Conservation (phyloP, 2,329 filamentous ascomycete species). For the Diaporthe sp. region DNA sequence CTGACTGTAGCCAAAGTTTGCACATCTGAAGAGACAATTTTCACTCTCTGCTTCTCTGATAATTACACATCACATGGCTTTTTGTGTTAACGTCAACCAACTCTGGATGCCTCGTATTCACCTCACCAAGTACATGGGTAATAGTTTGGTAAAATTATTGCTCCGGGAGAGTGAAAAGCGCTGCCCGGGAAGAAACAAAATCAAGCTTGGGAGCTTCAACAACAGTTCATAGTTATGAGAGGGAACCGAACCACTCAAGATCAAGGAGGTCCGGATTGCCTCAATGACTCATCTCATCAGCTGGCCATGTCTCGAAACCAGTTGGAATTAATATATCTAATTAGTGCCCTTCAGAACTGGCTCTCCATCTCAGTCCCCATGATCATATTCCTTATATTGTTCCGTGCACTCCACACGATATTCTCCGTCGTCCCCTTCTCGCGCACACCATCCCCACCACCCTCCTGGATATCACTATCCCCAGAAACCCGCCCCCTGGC, state of each 20-base stretch:
- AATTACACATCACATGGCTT: neutral
- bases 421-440: conserved; percentile 49
- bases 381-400: conserved; percentile 49
- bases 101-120: neutral
- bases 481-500: conserved; percentile 45
- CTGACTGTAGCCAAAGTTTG: neutral
- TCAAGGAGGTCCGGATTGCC: neutral
- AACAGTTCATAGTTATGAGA: neutral
- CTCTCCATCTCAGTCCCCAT: conserved; percentile 44
- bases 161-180: neutral
- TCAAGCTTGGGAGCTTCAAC: neutral
- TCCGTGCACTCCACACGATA: conserved; percentile 48
- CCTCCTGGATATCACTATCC: conserved; percentile 49
- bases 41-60: neutral
- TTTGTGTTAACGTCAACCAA: neutral
- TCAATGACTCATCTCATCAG: neutral
- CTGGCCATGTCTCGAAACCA: neutral
- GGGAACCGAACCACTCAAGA: neutral
- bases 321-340: neutral
- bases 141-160: too few relatives aligned
- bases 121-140: neutral
- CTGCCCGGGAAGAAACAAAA: neutral
- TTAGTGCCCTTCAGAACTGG: conserved; percentile 38
- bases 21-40: neutral
- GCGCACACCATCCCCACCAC: conserved; percentile 40